Conservation (phyloP, 352 stramenopile species). For the Phytopythium litorale region DNA sequence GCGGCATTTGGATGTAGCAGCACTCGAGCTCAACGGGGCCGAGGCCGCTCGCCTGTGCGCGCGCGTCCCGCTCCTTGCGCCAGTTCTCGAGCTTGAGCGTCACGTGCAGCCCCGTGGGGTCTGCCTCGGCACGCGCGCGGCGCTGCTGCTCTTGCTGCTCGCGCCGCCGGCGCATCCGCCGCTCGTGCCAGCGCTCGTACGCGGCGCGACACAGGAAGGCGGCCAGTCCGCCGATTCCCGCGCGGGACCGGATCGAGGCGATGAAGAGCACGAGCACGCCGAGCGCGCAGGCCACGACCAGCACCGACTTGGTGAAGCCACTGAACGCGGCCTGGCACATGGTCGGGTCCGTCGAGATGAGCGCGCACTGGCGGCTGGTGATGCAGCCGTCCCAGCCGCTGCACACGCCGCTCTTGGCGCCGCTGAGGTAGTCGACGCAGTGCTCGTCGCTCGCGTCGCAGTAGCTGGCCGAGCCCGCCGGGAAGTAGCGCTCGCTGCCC, state of each 20-base stretch:
- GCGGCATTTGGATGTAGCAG: slow-evolving; percentile 18
- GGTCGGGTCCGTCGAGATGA: background rate
- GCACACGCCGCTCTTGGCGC: slow-evolving; percentile 12
- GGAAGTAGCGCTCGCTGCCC: slow-evolving; percentile 20
- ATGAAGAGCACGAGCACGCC: slow-evolving; percentile 1
- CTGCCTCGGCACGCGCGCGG: background rate
- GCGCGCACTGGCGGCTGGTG: slow-evolving; percentile 21
- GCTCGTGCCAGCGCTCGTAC: background rate
- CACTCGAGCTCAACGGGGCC: slow-evolving; percentile 20
- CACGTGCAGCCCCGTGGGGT: slow-evolving; percentile 5
- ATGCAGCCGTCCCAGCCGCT: slow-evolving; percentile 19
- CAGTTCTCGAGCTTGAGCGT: slow-evolving; percentile 32
- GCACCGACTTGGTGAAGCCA: background rate
- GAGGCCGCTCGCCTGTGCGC: slow-evolving; percentile 12
- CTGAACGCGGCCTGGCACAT: background rate
- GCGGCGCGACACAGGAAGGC: background rate
- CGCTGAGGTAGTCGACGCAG: slow-evolving; percentile 15
- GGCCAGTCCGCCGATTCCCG: background rate
- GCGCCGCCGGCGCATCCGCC: background rate
- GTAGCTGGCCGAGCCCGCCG: slow-evolving; percentile 14
- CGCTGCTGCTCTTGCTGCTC: background rate
- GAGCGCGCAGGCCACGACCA: slow-evolving; percentile 4
- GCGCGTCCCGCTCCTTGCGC: slow-evolving; percentile 14
- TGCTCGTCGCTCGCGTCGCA: slow-evolving; percentile 21
- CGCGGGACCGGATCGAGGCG: slow-evolving; percentile 9